Percentiles rank a stretch among this genome's conserved stretches.
Conservation (phyloP, 345 rosid species). For the Murraya koenigii region DNA sequence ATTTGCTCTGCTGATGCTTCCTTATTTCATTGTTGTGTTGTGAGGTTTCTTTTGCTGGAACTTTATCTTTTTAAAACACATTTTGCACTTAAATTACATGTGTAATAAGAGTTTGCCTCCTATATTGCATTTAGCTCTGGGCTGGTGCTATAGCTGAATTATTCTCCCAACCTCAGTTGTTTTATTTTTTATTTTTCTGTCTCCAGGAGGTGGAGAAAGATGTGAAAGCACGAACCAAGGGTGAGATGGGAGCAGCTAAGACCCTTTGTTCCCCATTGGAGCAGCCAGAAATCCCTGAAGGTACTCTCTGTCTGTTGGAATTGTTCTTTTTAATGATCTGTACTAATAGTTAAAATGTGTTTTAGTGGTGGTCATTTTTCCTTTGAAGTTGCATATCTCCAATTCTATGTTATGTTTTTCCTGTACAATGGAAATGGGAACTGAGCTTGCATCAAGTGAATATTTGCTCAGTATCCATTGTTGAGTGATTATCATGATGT, state of each 20-base stretch:
- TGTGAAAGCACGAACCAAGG: constrained; percentile 82
- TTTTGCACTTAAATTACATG: background rate
- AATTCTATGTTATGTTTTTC: background rate
- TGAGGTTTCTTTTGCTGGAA: background rate
- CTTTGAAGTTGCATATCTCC: background rate
- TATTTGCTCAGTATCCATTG: background rate
- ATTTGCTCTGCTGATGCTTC: background rate
- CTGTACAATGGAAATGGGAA: background rate
- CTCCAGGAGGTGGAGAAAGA: constrained; percentile 86
- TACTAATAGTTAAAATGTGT: background rate
- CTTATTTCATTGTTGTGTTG: background rate
- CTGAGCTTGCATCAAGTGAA: background rate
- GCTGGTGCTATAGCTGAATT: background rate
- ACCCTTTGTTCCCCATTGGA: constrained; percentile 90
- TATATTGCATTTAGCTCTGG: background rate
- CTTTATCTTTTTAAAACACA: background rate
- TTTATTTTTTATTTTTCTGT: background rate
- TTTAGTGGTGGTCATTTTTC: background rate
- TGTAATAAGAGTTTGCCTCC: background rate
- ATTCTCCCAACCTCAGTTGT: background rate
- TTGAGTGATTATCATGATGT: background rate
- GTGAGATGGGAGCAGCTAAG: constrained; percentile 93
- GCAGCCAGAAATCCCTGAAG: constrained; percentile 87
- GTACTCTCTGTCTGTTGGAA: constrained; percentile 19
- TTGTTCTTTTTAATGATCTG: background rate